phyloP scores from a whole-genome alignment of 768 basidiomycete species.

The Thelephora aurantiotincta region DNA sequence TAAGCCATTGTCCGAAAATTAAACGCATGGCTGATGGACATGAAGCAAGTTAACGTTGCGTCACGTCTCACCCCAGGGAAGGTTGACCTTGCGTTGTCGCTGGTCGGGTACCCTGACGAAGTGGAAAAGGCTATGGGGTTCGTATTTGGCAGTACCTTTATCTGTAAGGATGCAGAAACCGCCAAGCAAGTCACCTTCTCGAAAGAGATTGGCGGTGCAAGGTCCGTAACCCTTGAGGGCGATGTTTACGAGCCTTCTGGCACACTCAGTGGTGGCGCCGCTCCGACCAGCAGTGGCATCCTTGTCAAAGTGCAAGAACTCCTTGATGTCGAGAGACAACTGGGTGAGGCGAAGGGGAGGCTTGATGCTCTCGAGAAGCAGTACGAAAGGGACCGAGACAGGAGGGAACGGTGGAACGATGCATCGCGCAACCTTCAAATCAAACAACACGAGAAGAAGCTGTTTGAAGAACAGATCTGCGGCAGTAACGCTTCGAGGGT shows the following conservation, averaged over 20 bases:
- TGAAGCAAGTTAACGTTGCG: conserved; percentile 66
- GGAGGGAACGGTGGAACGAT: conserved; percentile 46
- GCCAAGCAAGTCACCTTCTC: conserved; percentile 85
- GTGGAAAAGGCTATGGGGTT: conserved; percentile 83
- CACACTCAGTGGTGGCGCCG: conserved; percentile 82
- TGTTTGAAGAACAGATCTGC: conserved; percentile 74
- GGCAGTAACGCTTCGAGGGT: conserved; percentile 82
- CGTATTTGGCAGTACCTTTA: conserved; percentile 86
- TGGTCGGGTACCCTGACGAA: conserved; percentile 71
- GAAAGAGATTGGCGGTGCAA: conserved; percentile 43
- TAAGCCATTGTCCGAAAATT: background rate
- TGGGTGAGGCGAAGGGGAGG: conserved; percentile 32
- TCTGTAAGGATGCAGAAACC: conserved; percentile 79
- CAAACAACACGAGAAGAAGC: conserved; percentile 72
- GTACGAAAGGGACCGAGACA: conserved; percentile 34
- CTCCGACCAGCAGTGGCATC: conserved; percentile 60
- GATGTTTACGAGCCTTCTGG: conserved; percentile 96
- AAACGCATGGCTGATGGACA: background rate
- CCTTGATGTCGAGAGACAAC: conserved; percentile 45
- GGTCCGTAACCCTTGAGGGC: conserved; percentile 86
- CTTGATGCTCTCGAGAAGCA: conserved; percentile 41
- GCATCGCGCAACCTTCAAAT: conserved; percentile 65
- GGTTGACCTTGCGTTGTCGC: conserved; percentile 76
- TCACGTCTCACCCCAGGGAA: conserved; percentile 62
- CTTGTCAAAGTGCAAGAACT: conserved; percentile 79